Base-by-base conservation (phyloP, 2,329 filamentous ascomycete genomes). In the Calcarisporium arbuscula region DNA sequence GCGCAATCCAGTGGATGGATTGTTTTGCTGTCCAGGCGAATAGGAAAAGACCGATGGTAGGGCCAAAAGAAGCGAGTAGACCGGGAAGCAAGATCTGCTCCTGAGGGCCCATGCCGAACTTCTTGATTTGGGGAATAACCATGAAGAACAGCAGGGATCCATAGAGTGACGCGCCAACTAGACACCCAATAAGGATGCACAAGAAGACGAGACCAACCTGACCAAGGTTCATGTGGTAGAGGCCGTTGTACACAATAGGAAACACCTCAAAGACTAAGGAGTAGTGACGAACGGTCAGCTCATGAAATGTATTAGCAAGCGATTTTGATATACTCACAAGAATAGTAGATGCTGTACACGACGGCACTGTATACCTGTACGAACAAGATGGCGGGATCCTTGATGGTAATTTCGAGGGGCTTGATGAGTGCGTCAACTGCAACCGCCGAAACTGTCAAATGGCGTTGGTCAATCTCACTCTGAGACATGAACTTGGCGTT, bases 371-470 rank as follows among this genome's bases (percentile, higher is more conserved):
- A 82, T 23, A 78, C 36, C 47, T 78, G 73, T 1, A 75, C 68
- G 53, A 82, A 80, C 39, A 76, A 53, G 43, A 82, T 68, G 10
- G 76, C 72, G 0, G 77, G 77, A 37, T 80, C 76, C 49, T 75
- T 71, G 50, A 78, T 42, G 6, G 67, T 76, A 46, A 81, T 74
- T 53, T 76, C 67, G 11, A 72, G 55, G 3, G 77, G 79, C 55
- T 75, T 75, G 55, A 79, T 69, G 15, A 84, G 61, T 0, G 77
- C 72, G 23, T 80, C 70, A 27, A 67, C 38, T 15, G 72, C 53
- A 17, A 79, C 56, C 11, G 62, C 57, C 5, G 54, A 53, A 4
- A 68, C 54, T 30, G 60, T 70, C 46, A 77, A 61, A 42, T 69
- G 64, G 14, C 59, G 62, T 53, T 77, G 72, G 48, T 80, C 72